A percentile compares a stretch with the other conserved stretches of the same genome.
Conservation (phyloP, 352 stramenopile species). For the Phytophthora meadii region DNA sequence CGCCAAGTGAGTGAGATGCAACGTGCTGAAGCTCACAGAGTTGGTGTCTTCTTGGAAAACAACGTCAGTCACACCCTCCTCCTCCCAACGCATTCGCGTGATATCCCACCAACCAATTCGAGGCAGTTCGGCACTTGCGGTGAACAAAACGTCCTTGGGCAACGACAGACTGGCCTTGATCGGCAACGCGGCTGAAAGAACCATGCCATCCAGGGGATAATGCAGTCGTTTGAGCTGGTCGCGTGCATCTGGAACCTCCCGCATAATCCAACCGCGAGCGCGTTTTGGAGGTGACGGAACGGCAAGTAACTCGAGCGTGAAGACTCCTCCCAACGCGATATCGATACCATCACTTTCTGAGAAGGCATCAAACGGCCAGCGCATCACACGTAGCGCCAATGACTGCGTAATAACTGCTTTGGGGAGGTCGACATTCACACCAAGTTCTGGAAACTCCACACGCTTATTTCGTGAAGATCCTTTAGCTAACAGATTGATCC, state of each 20-base stretch:
- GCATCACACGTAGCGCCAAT: conserved; percentile 67
- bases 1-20: conserved; percentile 78
- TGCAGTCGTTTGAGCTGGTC: conserved; percentile 70
- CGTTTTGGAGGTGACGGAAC: conserved; percentile 74
- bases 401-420: conserved; percentile 84
- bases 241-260: conserved; percentile 60
- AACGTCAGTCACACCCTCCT: conserved; percentile 81
- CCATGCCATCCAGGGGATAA: conserved; percentile 81
- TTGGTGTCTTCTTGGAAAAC: conserved; percentile 63
- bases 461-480: conserved; percentile 77
- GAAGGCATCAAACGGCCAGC: conserved; percentile 69
- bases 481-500: conserved; percentile 80
- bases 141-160: conserved; percentile 60
- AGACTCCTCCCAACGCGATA: conserved; percentile 67
- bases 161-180: conserved; percentile 70
- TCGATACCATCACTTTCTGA: conserved; percentile 32
- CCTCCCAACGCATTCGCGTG: conserved; percentile 58
- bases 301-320: conserved; percentile 72
- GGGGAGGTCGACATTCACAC: conserved; percentile 71
- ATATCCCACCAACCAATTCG: conserved; percentile 80
- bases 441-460: conserved; percentile 76
- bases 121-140: conserved; percentile 19
- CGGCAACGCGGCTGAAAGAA: conserved; percentile 66
- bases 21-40: conserved; percentile 72
- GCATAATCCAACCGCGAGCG: conserved; percentile 80